phyloP scores from a whole-genome alignment of 1,284 basidiomycete genomes.

The Inonotus obliquus region DNA sequence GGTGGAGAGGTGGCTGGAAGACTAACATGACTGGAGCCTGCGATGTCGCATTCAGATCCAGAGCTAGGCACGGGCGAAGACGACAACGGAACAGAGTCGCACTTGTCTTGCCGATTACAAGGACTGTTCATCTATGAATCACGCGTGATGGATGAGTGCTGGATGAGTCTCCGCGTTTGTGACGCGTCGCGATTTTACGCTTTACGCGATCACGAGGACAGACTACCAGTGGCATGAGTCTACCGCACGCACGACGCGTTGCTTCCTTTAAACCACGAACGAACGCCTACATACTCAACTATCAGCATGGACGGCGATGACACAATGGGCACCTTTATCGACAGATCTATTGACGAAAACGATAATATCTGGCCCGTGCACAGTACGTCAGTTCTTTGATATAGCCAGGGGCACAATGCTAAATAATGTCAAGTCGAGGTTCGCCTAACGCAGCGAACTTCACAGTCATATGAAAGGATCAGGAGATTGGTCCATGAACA shows the following conservation, averaged over 20 bases:
- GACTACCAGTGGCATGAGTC: no score
- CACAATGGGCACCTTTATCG: not conserved
- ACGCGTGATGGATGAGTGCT: not conserved
- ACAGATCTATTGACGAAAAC: not conserved
- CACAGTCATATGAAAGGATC: constrained; percentile 69
- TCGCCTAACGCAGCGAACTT: constrained; percentile 59
- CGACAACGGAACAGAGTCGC: not conserved
- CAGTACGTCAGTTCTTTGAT: constrained; percentile 32
- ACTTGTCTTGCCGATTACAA: not conserved
- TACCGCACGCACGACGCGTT: not conserved
- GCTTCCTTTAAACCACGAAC: not conserved
- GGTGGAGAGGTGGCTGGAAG: not conserved
- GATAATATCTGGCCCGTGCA: constrained; percentile 50
- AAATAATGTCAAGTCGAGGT: constrained; percentile 67
- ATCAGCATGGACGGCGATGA: not conserved
- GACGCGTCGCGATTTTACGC: not conserved
- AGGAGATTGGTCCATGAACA: constrained; percentile 57
- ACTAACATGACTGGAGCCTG: not conserved
- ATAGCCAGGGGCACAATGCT: constrained; percentile 1
- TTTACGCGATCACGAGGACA: not conserved
- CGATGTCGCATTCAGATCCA: not conserved
- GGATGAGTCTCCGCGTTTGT: no score
- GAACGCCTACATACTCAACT: not conserved
- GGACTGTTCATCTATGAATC: not conserved
- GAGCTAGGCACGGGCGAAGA: not conserved